phyloP scores from a whole-genome alignment of 495 filamentous ascomycete species.

The Talaromyces trachyspermus region DNA sequence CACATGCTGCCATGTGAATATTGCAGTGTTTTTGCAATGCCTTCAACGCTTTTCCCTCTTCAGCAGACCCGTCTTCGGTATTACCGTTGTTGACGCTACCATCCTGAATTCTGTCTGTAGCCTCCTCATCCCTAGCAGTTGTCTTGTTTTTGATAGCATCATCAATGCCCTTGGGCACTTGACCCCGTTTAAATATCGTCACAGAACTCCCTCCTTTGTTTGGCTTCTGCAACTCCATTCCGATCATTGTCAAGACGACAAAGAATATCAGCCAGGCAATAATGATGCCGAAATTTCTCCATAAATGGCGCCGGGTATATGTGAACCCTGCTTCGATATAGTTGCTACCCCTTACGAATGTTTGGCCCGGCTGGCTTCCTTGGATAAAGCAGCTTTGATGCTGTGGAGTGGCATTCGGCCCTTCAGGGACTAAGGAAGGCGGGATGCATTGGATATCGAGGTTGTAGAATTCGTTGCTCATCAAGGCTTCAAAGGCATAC shows the following conservation, averaged over 20 bases:
- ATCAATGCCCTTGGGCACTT: slow-evolving; percentile 47
- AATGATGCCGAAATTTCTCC: slow-evolving; percentile 57
- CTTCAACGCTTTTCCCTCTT: slow-evolving; percentile 23
- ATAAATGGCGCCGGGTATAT: slow-evolving; percentile 50
- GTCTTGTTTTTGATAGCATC: slow-evolving; percentile 29
- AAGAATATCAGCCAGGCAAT: slow-evolving; percentile 51
- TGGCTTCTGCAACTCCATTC: slow-evolving; percentile 62
- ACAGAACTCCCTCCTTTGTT: slow-evolving; percentile 65
- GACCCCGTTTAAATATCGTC: slow-evolving; percentile 59
- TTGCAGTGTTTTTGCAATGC: slow-evolving; percentile 50
- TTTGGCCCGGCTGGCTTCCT: slow-evolving; percentile 43
- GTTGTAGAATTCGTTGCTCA: slow-evolving; percentile 53
- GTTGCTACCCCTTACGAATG: slow-evolving; percentile 42
- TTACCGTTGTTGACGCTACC: slow-evolving; percentile 18
- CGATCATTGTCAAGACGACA: slow-evolving; percentile 48
- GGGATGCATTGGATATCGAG: slow-evolving; percentile 42
- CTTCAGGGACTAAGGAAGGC: slow-evolving; percentile 52
- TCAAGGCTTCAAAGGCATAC: slow-evolving; percentile 64
- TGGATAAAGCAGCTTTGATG: slow-evolving; percentile 56
- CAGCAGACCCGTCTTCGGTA: slow-evolving; percentile 17
- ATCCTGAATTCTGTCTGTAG: slow-evolving; percentile 20
- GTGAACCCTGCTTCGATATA: slow-evolving; percentile 48
- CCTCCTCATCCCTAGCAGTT: slow-evolving; percentile 41
- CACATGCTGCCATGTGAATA: slow-evolving; percentile 76
- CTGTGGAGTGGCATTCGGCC: slow-evolving; percentile 45